Evolutionary conservation across 257 asterid genomes (phyloP).

Genomic region (Nicotiana obtusifolia): DNA sequence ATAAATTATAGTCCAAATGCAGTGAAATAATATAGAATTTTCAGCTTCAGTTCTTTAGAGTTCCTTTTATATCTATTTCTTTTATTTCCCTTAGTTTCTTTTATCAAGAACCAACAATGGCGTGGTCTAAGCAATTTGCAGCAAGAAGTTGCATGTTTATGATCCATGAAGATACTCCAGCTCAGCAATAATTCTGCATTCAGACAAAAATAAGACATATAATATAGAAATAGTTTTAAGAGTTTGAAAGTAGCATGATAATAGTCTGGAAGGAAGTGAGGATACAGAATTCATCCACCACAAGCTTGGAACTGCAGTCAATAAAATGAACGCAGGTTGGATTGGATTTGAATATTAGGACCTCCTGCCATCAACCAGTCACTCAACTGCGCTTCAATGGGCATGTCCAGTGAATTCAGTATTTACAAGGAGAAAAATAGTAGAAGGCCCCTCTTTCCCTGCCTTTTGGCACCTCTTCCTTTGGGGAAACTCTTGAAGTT

Average conservation of each 20-base stretch:
- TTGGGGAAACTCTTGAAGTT: not conserved
- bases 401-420: not conserved
- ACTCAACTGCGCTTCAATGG: not conserved
- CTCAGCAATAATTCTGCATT: not conserved
- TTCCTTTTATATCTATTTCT: too few species aligned
- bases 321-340: not conserved
- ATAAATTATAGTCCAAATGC: too few species aligned
- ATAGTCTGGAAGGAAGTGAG: not conserved
- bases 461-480: not conserved
- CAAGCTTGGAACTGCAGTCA: not conserved
- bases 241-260: not conserved
- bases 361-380: not conserved
- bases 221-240: not conserved
- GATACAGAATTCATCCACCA: not conserved
- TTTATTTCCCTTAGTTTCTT: too few species aligned
- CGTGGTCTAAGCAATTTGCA: not conserved
- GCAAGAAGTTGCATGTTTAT: not conserved
- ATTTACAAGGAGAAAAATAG: not conserved
- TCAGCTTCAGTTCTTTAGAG: too few species aligned
- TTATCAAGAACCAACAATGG: too few species aligned
- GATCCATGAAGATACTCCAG: not conserved
- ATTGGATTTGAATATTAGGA: not conserved
- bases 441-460: not conserved
- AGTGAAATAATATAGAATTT: too few species aligned
- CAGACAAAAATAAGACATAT: not conserved